phyloP scores from a whole-genome alignment of 306 rosid genomes.

The Quercus mongolica region DNA sequence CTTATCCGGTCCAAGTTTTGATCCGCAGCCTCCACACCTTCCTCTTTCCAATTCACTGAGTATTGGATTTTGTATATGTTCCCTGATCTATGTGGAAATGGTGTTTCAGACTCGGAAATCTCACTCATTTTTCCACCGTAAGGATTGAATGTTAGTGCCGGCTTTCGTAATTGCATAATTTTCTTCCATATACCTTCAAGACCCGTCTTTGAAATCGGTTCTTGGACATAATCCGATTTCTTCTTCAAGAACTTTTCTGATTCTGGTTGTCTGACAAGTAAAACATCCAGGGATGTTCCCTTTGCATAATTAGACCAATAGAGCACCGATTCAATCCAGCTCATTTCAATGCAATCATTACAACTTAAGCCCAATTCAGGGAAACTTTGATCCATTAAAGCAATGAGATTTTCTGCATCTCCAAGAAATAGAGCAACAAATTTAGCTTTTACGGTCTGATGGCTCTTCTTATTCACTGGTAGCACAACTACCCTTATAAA shows the following conservation, averaged over 20 bases:
- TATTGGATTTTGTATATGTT: constrained; percentile 65
- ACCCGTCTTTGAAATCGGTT: constrained; percentile 39
- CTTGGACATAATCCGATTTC: constrained; percentile 67
- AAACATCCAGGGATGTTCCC: constrained; percentile 41
- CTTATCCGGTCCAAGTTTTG: constrained; percentile 36
- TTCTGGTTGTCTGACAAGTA: constrained; percentile 48
- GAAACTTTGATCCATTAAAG: constrained; percentile 35
- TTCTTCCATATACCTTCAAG: constrained; percentile 64
- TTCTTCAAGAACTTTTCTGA: constrained; percentile 55
- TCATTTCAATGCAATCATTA: constrained; percentile 53
- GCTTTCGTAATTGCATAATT: constrained; percentile 53
- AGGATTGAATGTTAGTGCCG: constrained; percentile 48
- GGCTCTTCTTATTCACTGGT: constrained; percentile 37
- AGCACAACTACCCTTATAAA: constrained; percentile 62
- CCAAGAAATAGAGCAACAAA: constrained; percentile 67
- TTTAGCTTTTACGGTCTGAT: constrained; percentile 46
- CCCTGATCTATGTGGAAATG: constrained; percentile 77
- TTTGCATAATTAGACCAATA: constrained; percentile 55
- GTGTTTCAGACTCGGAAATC: constrained; percentile 51
- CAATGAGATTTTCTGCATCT: constrained; percentile 28
- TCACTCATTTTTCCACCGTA: constrained; percentile 72
- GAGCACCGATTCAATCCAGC: constrained; percentile 56
- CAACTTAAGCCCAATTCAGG: constrained; percentile 52
- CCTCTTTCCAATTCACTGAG: constrained; percentile 62
- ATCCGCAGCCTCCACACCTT: constrained; percentile 30